Base-by-base conservation (phyloP, 139 green algal genomes). In the Pleodorina starrii region DNA sequence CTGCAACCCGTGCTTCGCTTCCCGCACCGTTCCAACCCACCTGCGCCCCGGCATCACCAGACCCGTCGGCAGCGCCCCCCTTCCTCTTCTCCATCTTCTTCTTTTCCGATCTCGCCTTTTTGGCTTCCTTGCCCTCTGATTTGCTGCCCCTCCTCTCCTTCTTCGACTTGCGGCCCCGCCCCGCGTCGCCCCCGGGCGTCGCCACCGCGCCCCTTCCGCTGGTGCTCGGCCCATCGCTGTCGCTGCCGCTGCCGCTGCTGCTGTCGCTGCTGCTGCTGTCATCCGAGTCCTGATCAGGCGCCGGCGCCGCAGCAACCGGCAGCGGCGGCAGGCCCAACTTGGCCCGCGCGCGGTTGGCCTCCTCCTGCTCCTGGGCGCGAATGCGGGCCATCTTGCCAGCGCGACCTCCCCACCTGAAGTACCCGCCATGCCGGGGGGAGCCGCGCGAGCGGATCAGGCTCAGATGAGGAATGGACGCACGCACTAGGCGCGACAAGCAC, bases 371-470 rank as follows among this genome's bases (percentile, higher is more conserved):
- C 86, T 96, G 93, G 60, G 84, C 69, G 7, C 89, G 66, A 40
- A 98, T 97, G 63, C 96, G 95, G 0, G 93, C 95, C 91, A 98
- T 93, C 90, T 98, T 98, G 57, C 94, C 96, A 7, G 91, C 93
- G 0, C 96, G 90, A 4, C 96, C 96, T 5, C 57, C 94, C 95
- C 60, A 94, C 88, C 87, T 80, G 74, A 25, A 66, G 7, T 25
- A 66, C 54, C n/a, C n/a, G n/a, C n/a, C n/a, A n/a, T n/a, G n/a
- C n/a, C n/a, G n/a, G n/a, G n/a, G n/a, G n/a, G n/a, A n/a, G n/a
- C n/a, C n/a, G n/a, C n/a, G n/a, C n/a, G n/a, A n/a, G n/a, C n/a
- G n/a, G n/a, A n/a, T n/a, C n/a, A n/a, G n/a, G n/a, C n/a, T n/a
- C n/a, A n/a, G n/a, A n/a, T n/a, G n/a, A n/a, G n/a, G n/a, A n/a